phyloP scores from a whole-genome alignment of 2,329 filamentous ascomycete species.

The Diaporthe caulivora region DNA sequence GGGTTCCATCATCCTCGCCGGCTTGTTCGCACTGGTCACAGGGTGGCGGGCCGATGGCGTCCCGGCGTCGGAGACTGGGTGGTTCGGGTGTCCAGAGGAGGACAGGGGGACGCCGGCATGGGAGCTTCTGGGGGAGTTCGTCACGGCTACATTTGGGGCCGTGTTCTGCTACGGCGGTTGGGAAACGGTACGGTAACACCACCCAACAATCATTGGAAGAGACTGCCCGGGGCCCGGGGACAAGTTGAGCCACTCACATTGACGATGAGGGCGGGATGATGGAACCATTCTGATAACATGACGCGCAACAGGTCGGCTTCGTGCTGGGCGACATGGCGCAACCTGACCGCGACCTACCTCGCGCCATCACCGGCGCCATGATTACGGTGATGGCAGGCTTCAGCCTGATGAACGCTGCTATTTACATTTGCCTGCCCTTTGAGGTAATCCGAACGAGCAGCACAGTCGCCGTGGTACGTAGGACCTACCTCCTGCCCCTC shows the following conservation, averaged over 20 bases:
- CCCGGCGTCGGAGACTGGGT: slow-evolving; percentile 49
- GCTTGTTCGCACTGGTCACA: slow-evolving; percentile 42
- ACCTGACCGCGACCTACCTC: slow-evolving; percentile 48
- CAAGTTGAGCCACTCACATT: not conserved
- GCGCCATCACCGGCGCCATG: slow-evolving; percentile 57
- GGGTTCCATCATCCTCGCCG: slow-evolving; percentile 44
- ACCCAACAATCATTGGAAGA: not conserved
- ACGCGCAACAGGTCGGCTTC: slow-evolving; percentile 41
- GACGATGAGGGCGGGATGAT: slow-evolving; percentile 5
- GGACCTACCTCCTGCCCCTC: not conserved
- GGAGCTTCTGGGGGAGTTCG: slow-evolving; percentile 54
- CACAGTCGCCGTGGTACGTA: slow-evolving; percentile 55
- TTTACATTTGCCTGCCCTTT: slow-evolving; percentile 57
- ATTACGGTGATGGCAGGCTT: slow-evolving; percentile 55
- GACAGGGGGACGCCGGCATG: slow-evolving; percentile 44
- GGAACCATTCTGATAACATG: slow-evolving; percentile 27
- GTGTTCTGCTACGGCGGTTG: slow-evolving; percentile 59
- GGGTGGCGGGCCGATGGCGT: slow-evolving; percentile 52
- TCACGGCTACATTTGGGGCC: slow-evolving; percentile 56
- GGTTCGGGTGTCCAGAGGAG: slow-evolving; percentile 45
- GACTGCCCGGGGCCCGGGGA: too few relatives aligned
- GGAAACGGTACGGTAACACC: slow-evolving; percentile 55
- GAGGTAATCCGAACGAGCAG: slow-evolving; percentile 53
- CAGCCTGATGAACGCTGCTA: slow-evolving; percentile 56
- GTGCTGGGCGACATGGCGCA: slow-evolving; percentile 47